A percentile compares a stretch with the other conserved stretches of the same genome.
Conservation (phyloP, 805 yeast species). For the Wickerhamomyces queroliae region DNA sequence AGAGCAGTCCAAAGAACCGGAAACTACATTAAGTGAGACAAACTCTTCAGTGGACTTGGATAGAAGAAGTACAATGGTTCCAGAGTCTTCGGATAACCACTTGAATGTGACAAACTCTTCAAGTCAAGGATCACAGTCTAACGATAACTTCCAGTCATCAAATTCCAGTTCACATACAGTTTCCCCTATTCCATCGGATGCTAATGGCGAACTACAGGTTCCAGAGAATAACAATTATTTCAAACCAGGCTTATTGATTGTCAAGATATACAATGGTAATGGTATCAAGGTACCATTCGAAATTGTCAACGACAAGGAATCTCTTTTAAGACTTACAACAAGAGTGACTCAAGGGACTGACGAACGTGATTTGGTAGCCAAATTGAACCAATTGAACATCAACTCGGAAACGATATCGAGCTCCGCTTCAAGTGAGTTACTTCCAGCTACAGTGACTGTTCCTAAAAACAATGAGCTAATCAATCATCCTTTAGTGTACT, state of each 20-base stretch:
- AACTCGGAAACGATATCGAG: conserved; percentile 26
- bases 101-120: background rate
- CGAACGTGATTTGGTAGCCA: conserved; percentile 17
- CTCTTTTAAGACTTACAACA: conserved; percentile 58
- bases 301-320: conserved; percentile 56
- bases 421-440: conserved; percentile 20
- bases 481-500: conserved; percentile 66
- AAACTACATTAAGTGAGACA: background rate
- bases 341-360: conserved; percentile 35
- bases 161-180: background rate
- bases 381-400: conserved; percentile 11
- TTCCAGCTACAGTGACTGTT: conserved; percentile 51
- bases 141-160: background rate
- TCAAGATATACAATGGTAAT: conserved; percentile 68
- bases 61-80: conserved; percentile 10
- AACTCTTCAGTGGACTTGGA: conserved; percentile 4
- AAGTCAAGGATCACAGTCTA: background rate
- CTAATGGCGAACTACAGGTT: background rate
- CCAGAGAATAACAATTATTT: conserved; percentile 17
- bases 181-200: background rate
- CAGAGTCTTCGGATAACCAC: background rate
- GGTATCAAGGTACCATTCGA: conserved; percentile 67
- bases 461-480: conserved; percentile 50
- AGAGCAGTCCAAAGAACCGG: conserved; percentile 1
- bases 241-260: conserved; percentile 69